A percentile compares a stretch with the other conserved stretches of the same genome.
Conservation (phyloP, 768 basidiomycete species). For the Russula ochroleuca region DNA sequence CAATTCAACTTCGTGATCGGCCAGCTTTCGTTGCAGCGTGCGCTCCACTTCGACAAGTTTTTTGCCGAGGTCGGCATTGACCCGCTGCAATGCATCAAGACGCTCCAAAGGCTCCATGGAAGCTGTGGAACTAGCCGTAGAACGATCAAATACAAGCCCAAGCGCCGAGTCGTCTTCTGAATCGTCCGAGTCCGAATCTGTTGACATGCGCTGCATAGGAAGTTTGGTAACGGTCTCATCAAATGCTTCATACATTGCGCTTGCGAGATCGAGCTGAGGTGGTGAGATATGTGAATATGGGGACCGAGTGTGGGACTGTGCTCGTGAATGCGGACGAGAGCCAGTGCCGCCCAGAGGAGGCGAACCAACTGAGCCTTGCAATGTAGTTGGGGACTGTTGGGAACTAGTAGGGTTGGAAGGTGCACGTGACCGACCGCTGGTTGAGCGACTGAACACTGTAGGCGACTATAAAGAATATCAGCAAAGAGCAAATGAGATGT, state of each 20-base stretch:
- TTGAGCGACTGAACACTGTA: constrained; percentile 41
- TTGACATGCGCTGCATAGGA: constrained; percentile 50
- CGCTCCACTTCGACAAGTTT: constrained; percentile 74
- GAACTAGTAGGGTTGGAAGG: constrained; percentile 64
- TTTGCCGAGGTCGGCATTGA: constrained; percentile 68
- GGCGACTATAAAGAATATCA: constrained; percentile 42
- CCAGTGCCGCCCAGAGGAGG: constrained; percentile 40
- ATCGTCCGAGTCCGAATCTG: constrained; percentile 46
- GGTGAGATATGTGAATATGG: constrained; percentile 40
- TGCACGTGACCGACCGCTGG: constrained; percentile 50
- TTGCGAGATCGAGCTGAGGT: constrained; percentile 40
- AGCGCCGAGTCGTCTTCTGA: constrained; percentile 48
- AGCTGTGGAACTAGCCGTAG: constrained; percentile 53
- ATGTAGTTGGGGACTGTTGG: constrained; percentile 41
- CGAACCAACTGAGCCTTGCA: constrained; percentile 34
- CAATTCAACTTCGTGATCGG: constrained; percentile 77
- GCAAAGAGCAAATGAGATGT: constrained; percentile 25
- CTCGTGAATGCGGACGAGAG: constrained; percentile 65
- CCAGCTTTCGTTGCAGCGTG: constrained; percentile 58
- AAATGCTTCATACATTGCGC: constrained; percentile 40
- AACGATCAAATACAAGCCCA: constrained; percentile 59
- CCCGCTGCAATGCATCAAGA: constrained; percentile 65
- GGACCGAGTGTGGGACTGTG: constrained; percentile 47
- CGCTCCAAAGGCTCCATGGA: constrained; percentile 72
- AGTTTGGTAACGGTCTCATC: constrained; percentile 48